Evolutionary conservation across 768 basidiomycete species (phyloP).

Genomic region (Lactifluus hygrophoroides): DNA sequence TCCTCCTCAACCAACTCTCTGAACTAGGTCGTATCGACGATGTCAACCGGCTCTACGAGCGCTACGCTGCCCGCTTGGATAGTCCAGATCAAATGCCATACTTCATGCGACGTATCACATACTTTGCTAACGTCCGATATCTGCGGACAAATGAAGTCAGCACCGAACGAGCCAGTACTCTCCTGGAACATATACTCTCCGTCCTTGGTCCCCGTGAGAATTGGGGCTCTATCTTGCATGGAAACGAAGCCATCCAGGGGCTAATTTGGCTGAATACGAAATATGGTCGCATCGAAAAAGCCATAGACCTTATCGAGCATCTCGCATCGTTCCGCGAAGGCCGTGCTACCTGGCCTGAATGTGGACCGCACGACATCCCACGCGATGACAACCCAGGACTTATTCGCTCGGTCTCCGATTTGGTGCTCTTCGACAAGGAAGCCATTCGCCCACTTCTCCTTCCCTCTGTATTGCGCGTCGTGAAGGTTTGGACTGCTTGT

Average conservation of each 20-base stretch:
- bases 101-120: slow-evolving; percentile 35
- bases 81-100: slow-evolving; percentile 16
- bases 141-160: slow-evolving; percentile 22
- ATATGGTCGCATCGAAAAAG: slow-evolving; percentile 22
- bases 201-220: slow-evolving; percentile 7
- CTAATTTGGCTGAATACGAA: slow-evolving; percentile 22
- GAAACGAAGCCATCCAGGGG: slow-evolving; percentile 11
- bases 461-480: slow-evolving; percentile 27
- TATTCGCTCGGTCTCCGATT: slow-evolving; percentile 10
- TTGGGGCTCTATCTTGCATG: slow-evolving; percentile 1
- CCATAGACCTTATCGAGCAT: slow-evolving; percentile 23
- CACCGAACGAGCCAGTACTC: slow-evolving; percentile 8
- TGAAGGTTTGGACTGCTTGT: slow-evolving; percentile 29
- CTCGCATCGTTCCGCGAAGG: slow-evolving; percentile 8
- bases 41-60: slow-evolving; percentile 46
- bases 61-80: slow-evolving; percentile 32
- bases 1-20: slow-evolving; percentile 53
- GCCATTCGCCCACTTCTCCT: slow-evolving; percentile 7
- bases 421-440: slow-evolving; percentile 14
- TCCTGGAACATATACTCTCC: slow-evolving; percentile 23
- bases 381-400: slow-evolving; percentile 4
- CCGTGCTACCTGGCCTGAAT: slow-evolving; percentile 1
- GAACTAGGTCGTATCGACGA: slow-evolving; percentile 40
- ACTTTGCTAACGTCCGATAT: slow-evolving; percentile 34
- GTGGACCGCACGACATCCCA: neutral